These are phyloP conservation scores for Chaetoscypha palmicola DNA, from an alignment of 2,329 filamentous ascomycete genomes.

Conservation along the genomic window DNA sequence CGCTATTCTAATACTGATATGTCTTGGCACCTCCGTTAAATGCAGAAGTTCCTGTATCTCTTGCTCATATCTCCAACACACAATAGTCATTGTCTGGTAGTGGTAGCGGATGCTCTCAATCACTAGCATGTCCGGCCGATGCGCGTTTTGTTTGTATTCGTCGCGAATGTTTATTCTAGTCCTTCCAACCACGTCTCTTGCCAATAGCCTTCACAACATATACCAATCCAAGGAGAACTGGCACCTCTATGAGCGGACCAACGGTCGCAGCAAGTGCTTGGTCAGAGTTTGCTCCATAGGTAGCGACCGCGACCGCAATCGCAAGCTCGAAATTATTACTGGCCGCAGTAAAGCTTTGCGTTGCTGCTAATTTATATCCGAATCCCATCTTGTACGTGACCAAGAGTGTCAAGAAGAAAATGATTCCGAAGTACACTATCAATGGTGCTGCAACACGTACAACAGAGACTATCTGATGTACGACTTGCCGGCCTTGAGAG, in stretches of 20 bases:
- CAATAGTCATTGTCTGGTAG: too few relatives aligned
- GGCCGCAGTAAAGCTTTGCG: constrained; percentile 81
- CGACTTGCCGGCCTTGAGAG: constrained; percentile 68
- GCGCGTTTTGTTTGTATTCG: too few relatives aligned
- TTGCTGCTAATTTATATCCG: constrained; percentile 61
- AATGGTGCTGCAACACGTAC: constrained; percentile 74
- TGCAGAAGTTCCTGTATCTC: too few relatives aligned
- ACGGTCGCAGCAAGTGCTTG: constrained; percentile 79
- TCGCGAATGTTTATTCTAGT: too few relatives aligned
- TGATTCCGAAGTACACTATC: constrained; percentile 69
- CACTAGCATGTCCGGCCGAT: too few relatives aligned
- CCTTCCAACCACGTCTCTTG: constrained; percentile 35
- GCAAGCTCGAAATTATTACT: constrained; percentile 93
- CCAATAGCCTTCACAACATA: constrained; percentile 61
- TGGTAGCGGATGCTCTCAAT: too few relatives aligned
- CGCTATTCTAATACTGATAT: too few relatives aligned
- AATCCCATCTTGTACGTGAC: constrained; percentile 62
- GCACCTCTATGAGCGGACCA: constrained; percentile 80
- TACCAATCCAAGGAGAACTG: constrained; percentile 69
- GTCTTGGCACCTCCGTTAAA: too few relatives aligned
- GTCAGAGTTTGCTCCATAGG: constrained; percentile 69
- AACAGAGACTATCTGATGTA: constrained; percentile 78
- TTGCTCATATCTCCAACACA: too few relatives aligned
- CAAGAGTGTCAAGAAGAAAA: constrained; percentile 65
- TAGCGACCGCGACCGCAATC: constrained; percentile 79